phyloP scores from a whole-genome alignment of 345 rosid species.

The Ceriops decandra region DNA sequence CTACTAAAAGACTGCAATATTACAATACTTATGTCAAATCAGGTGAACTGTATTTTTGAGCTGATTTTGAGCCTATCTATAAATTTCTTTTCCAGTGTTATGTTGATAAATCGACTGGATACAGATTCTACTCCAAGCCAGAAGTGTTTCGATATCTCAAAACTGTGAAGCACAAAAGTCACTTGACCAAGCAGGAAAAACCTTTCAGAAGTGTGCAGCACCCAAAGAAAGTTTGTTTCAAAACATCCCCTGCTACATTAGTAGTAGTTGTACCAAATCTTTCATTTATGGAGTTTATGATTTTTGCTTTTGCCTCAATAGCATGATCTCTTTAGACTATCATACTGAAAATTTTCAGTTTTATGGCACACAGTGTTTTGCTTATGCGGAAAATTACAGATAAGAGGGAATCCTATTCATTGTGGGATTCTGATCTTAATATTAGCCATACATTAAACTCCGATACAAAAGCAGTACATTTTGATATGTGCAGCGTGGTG shows the following conservation, averaged over 20 bases:
- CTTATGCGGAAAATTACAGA: too few species aligned
- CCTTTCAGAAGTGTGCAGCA: background rate
- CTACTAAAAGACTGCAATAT: background rate
- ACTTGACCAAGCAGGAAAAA: constrained; percentile 15
- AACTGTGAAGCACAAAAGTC: constrained; percentile 10
- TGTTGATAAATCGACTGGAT: constrained; percentile 29
- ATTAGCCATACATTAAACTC: too few species aligned
- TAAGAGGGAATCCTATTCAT: too few species aligned
- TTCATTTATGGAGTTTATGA: background rate
- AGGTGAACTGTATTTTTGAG: background rate
- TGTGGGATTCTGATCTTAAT: too few species aligned
- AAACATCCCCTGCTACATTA: constrained; percentile 4
- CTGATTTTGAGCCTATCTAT: background rate
- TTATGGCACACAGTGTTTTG: background rate
- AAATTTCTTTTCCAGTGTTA: constrained; percentile 28
- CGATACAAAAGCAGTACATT: too few species aligned
- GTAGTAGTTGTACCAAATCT: background rate
- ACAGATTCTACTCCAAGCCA: constrained; percentile 41
- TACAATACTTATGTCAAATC: background rate
- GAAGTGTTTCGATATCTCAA: constrained; percentile 34
- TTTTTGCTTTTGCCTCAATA: background rate
- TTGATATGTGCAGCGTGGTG: background rate
- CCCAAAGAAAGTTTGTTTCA: constrained; percentile 25
- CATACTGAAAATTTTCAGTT: background rate
- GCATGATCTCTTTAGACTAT: background rate